phyloP scores from a whole-genome alignment of 1,284 basidiomycete species.

The Wallemia hederae region DNA sequence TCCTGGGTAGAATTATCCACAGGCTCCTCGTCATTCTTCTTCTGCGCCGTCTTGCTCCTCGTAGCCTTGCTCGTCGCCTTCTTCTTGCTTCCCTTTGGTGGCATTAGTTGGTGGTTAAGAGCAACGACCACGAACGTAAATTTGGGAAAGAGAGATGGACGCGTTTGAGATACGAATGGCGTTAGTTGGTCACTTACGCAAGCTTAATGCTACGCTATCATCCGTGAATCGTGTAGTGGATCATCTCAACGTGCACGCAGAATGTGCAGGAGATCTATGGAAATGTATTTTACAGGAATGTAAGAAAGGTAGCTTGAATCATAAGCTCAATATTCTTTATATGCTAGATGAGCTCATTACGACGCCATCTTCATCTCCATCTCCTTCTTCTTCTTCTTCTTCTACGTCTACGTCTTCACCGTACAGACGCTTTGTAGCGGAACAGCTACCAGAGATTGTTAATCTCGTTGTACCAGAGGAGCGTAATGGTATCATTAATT shows the following conservation, averaged over 20 bases:
- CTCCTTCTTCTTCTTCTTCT: too few species aligned
- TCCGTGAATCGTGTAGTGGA: not conserved
- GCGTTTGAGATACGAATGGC: not conserved
- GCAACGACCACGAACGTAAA: not conserved
- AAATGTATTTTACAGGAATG: not conserved
- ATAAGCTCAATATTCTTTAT: not conserved
- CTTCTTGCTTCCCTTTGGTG: too few species aligned
- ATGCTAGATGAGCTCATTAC: not conserved
- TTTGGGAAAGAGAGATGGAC: too few species aligned
- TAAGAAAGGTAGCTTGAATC: not conserved
- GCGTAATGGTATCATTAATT: not conserved
- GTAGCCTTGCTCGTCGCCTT: not conserved
- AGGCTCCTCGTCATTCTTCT: too few species aligned
- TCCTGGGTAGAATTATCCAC: too few species aligned
- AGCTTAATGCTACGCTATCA: not conserved
- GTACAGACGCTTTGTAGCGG: not conserved
- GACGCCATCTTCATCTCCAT: too few species aligned
- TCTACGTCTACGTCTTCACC: not conserved
- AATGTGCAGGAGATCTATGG: not conserved
- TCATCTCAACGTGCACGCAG: not conserved
- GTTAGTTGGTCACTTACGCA: not conserved
- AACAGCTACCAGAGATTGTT: not conserved
- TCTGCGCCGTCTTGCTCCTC: too few species aligned
- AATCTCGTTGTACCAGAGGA: not conserved
- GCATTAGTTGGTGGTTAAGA: not conserved